phyloP scores from a whole-genome alignment of 1,284 basidiomycete species.

The Melampsora americana region DNA sequence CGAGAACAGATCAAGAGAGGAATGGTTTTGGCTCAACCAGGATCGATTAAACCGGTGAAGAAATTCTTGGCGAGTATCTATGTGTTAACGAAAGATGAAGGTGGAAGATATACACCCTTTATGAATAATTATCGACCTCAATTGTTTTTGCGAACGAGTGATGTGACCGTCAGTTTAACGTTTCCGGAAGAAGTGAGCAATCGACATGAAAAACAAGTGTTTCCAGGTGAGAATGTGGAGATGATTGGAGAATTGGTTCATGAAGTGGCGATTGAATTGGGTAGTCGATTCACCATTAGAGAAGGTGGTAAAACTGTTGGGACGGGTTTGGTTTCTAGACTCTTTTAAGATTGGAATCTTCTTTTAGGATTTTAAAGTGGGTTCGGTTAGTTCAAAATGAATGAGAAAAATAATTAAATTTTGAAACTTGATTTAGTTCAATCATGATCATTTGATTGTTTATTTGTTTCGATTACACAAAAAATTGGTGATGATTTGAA shows the following conservation, averaged over 20 bases:
- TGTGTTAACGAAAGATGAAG: slow-evolving; percentile 93
- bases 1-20: slow-evolving; percentile 93
- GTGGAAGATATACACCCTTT: slow-evolving; percentile 97
- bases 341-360: background rate
- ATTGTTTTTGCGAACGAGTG: slow-evolving; percentile 92
- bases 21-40: slow-evolving; percentile 83
- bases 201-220: slow-evolving; percentile 66
- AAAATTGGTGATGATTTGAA: background rate
- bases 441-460: background rate
- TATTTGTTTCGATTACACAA: background rate
- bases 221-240: slow-evolving; percentile 98
- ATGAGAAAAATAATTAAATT: background rate
- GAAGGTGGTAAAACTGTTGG: slow-evolving; percentile 83
- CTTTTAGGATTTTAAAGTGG: background rate
- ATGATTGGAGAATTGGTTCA: slow-evolving; percentile 79
- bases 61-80: slow-evolving; percentile 92
- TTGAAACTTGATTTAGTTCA: too few species aligned
- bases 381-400: background rate
- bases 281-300: slow-evolving; percentile 93
- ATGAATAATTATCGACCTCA: slow-evolving; percentile 94
- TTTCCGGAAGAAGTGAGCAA: slow-evolving; percentile 76
- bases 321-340: slow-evolving; percentile 38
- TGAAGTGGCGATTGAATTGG: slow-evolving; percentile 87
- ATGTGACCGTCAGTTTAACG: slow-evolving; percentile 79
- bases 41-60: slow-evolving; percentile 89